These are phyloP conservation scores for Chalciporus pseudorubinellus DNA, from an alignment of 768 basidiomycete genomes.

Conservation along the genomic window DNA sequence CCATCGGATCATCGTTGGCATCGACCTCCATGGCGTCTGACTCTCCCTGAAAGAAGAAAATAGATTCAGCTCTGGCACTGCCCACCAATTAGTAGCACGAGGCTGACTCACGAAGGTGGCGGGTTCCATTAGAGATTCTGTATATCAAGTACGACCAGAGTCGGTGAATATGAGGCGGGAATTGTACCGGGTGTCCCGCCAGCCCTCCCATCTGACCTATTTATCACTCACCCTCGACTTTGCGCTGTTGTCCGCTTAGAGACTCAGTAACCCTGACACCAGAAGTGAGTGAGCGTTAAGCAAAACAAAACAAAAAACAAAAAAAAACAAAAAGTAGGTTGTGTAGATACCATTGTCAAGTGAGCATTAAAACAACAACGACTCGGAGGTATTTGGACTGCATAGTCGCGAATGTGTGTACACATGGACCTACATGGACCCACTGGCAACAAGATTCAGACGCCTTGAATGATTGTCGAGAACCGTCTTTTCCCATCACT, in stretches of 20 bases:
- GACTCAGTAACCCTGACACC: not conserved
- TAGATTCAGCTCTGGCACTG: too few species aligned
- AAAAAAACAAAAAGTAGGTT: not conserved
- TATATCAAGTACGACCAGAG: not conserved
- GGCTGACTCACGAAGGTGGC: not conserved
- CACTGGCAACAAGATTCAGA: too few species aligned
- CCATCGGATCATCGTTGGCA: too few species aligned
- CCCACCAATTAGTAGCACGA: too few species aligned
- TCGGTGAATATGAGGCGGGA: not conserved
- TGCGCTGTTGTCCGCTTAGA: not conserved
- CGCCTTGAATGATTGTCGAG: slow-evolving; percentile 21
- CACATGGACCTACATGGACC: slow-evolving; percentile 24
- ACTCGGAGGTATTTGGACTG: not conserved
- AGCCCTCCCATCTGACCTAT: not conserved
- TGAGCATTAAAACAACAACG: slow-evolving; percentile 17
- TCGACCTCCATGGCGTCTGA: too few species aligned
- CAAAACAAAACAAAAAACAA: not conserved
- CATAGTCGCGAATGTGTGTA: slow-evolving; percentile 14
- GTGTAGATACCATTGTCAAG: slow-evolving; percentile 4
- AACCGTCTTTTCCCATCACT: not conserved
- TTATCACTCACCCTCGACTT: not conserved
- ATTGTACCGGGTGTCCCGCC: not conserved
- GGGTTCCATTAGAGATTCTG: not conserved
- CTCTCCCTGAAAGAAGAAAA: too few species aligned
- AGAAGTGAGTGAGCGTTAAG: not conserved